A percentile compares a stretch with the other conserved stretches of the same genome.
These are phyloP conservation scores for Termitomyces sp. DNA, from an alignment of 768 basidiomycete species.

Conservation along the genomic window DNA sequence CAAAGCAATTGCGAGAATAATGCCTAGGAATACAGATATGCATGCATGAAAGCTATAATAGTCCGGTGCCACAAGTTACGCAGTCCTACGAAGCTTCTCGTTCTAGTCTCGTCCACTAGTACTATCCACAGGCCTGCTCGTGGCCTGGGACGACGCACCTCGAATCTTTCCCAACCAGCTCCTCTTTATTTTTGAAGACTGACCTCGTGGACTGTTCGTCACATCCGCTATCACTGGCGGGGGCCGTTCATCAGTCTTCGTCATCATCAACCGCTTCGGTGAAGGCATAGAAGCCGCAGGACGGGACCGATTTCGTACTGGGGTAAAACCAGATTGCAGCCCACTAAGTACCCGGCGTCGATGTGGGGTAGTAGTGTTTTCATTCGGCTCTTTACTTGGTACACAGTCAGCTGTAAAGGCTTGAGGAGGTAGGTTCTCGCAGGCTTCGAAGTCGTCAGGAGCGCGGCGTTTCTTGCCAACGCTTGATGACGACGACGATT, in stretches of 20 bases:
- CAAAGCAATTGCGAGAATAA: not conserved
- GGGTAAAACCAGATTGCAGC: slow-evolving; percentile 69
- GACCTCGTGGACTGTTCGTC: slow-evolving; percentile 59
- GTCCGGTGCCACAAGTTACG: slow-evolving; percentile 12
- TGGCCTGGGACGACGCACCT: slow-evolving; percentile 33
- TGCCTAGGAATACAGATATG: slow-evolving; percentile 28
- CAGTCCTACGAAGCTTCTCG: slow-evolving; percentile 10
- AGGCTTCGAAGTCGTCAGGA: slow-evolving; percentile 72
- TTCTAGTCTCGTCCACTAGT: slow-evolving; percentile 17
- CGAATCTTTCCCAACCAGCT: slow-evolving; percentile 75
- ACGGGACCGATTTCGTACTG: slow-evolving; percentile 52
- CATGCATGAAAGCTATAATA: slow-evolving; percentile 17
- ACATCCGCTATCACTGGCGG: slow-evolving; percentile 51
- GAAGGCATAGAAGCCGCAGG: slow-evolving; percentile 39
- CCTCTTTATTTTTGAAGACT: slow-evolving; percentile 48
- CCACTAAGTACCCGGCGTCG: slow-evolving; percentile 55
- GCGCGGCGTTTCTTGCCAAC: slow-evolving; percentile 71
- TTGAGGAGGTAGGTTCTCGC: slow-evolving; percentile 54
- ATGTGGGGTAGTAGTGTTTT: slow-evolving; percentile 49
- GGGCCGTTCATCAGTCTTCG: slow-evolving; percentile 20
- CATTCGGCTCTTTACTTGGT: slow-evolving; percentile 32
- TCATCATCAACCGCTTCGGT: slow-evolving; percentile 39
- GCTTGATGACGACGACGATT: slow-evolving; percentile 29
- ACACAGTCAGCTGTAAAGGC: slow-evolving; percentile 57
- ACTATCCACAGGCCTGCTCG: slow-evolving; percentile 15